These are phyloP conservation scores for Backusella morwellensis DNA, from an alignment of 192 early-diverging fungal genomes.

Conservation along the genomic window DNA sequence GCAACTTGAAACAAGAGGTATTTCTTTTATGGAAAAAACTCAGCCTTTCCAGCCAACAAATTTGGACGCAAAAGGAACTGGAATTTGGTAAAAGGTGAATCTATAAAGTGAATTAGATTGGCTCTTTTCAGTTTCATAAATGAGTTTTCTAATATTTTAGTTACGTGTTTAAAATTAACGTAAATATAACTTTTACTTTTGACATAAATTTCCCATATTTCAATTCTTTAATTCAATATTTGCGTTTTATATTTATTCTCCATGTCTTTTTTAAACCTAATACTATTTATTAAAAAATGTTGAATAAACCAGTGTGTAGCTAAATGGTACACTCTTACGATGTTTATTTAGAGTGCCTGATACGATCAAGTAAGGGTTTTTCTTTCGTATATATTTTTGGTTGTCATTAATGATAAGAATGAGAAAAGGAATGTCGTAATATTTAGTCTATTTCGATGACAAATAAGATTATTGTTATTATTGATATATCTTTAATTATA, in stretches of 20 bases:
- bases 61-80: constrained; percentile 24
- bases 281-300: too few relatives aligned
- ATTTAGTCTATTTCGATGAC: not conserved
- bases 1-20: constrained; percentile 59
- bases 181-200: not conserved
- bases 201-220: not conserved
- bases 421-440: not conserved
- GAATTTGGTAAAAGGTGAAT: constrained; percentile 15
- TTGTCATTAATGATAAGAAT: not conserved
- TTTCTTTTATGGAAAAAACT: constrained; percentile 57
- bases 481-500: not conserved
- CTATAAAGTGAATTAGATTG: not conserved
- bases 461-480: not conserved
- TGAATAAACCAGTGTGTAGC: too few relatives aligned
- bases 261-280: too few relatives aligned
- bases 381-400: not conserved
- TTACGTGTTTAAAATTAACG: not conserved
- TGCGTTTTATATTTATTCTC: too few relatives aligned
- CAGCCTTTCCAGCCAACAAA: constrained; percentile 4
- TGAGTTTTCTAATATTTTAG: not conserved
- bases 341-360: too few relatives aligned
- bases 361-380: too few relatives aligned
- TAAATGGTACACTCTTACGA: too few relatives aligned
- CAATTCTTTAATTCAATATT: too few relatives aligned
- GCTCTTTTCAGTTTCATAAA: not conserved